These are phyloP conservation scores for Athelia sp. DNA, from an alignment of 1,284 basidiomycete genomes.

Conservation along the genomic window DNA sequence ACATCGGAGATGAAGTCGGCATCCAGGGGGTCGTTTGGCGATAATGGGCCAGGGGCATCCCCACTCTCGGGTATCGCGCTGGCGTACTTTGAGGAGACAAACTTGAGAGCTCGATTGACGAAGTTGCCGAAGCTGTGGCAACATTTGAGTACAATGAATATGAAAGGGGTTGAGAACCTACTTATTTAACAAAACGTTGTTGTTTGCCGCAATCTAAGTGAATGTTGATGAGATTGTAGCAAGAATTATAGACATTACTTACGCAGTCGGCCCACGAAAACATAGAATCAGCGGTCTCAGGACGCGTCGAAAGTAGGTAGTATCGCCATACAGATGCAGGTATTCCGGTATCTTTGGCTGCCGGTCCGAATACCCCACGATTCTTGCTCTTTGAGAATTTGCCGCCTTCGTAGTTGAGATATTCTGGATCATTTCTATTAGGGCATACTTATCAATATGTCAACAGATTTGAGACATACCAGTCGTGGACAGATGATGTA, in stretches of 20 bases:
- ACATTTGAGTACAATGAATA: slow-evolving; percentile 9
- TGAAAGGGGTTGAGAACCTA: slow-evolving; percentile 24
- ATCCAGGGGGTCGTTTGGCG: slow-evolving; percentile 67
- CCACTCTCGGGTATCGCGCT: slow-evolving; percentile 75
- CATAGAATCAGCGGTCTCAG: slow-evolving; percentile 92
- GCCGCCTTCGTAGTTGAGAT: slow-evolving; percentile 97
- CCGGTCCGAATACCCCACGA: slow-evolving; percentile 96
- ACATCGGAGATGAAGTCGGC: slow-evolving; percentile 79
- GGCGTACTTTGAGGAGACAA: slow-evolving; percentile 85
- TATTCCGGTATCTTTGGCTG: slow-evolving; percentile 90
- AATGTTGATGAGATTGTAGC: background rate
- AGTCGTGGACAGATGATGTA: slow-evolving; percentile 94
- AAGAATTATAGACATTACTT: slow-evolving; percentile 20
- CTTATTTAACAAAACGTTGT: slow-evolving; percentile 95
- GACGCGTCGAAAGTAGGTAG: slow-evolving; percentile 90
- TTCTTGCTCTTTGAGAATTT: slow-evolving; percentile 99
- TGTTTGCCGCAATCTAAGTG: slow-evolving; percentile 83
- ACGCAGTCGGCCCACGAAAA: slow-evolving; percentile 98
- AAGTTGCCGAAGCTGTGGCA: slow-evolving; percentile 87
- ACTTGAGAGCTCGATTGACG: slow-evolving; percentile 93
- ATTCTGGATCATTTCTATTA: slow-evolving; percentile 56
- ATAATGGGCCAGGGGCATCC: slow-evolving; percentile 63
- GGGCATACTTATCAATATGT: background rate
- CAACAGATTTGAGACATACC: slow-evolving; percentile 42
- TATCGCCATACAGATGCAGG: slow-evolving; percentile 96